Evolutionary conservation across 148 eudicot genomes (phyloP), one percentile per base, ranked within the genome.

Genomic region (Polygonum maritimum): DNA sequence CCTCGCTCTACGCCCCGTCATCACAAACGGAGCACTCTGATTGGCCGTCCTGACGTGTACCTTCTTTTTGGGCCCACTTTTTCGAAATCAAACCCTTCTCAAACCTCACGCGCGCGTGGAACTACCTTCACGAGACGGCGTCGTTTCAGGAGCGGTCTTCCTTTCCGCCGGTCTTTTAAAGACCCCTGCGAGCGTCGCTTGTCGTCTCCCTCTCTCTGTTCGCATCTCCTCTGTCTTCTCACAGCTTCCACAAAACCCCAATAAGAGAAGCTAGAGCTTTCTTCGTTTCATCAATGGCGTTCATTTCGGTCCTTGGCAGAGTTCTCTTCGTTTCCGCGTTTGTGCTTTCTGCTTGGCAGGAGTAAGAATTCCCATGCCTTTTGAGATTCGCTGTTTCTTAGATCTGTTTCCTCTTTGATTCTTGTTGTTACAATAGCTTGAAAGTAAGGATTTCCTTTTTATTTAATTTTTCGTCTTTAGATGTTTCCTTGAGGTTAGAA

Each of bases 321-420:
- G 76, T 91, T 19, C 84, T 93, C 36, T 93, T 93, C 71, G 93
- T 82, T 41, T 89, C 96, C 21, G 87, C 89, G 67, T 93, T 93
- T 87, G 55, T 88, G 22, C 90, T 91, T 67, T 87, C 98, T 54
- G 96, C 93, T 48, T 93, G 86, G 81, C 98, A 91, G 85, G 94
- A 89, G 98, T 93, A 84, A 81, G 84, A 47, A 4, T 7, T 75
- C 18, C 52, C 67, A 14, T 13, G 78, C 76, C 63, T 16, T 84
- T 51, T 35, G 5, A 31, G 16, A 31, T 26, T 62, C 12, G 7
- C 11, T 10, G 38, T 62, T 62, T 62, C 69, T 9, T 62, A 62
- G 69, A 62, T 62, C 69, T 31, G 39, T 62, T 22, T 62, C 15
- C 31, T 62, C 69, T 31, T 31, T 3, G 5, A 60, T 22, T 31